Conservation (phyloP, 2,329 filamentous ascomycete genomes). For the Boeremia lycopersici region DNA sequence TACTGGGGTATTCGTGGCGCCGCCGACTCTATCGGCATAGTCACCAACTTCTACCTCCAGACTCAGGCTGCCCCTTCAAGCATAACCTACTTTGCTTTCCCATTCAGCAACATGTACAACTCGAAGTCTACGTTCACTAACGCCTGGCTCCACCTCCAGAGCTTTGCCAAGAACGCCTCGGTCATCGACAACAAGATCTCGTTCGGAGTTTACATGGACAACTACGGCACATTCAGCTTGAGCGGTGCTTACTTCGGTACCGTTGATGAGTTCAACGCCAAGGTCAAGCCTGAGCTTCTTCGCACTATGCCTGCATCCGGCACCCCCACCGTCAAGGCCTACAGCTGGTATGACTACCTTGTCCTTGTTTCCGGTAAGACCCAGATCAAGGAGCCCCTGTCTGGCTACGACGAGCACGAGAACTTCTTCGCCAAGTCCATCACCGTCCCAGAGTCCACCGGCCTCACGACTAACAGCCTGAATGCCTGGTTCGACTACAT, state of each 20-base stretch:
- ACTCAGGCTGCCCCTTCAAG: constrained; percentile 35
- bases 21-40: constrained; percentile 50
- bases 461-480: constrained; percentile 36
- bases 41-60: constrained; percentile 47
- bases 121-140: constrained; percentile 42
- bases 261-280: constrained; percentile 45
- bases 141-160: constrained; percentile 50
- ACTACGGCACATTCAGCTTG: constrained; percentile 40
- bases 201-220: constrained; percentile 51
- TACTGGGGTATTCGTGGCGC: constrained; percentile 52
- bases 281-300: constrained; percentile 48
- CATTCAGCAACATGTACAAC: constrained; percentile 32
- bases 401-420: constrained; percentile 47
- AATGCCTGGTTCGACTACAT: constrained; percentile 43
- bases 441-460: constrained; percentile 46
- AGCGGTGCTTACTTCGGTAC: constrained; percentile 51
- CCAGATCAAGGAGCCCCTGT: constrained; percentile 36
- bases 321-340: constrained; percentile 28
- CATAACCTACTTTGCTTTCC: constrained; percentile 39
- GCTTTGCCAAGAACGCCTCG: constrained; percentile 48
- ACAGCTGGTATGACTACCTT: constrained; percentile 50
- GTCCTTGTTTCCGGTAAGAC: constrained; percentile 48
- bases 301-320: constrained; percentile 41
- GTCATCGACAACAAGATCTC: constrained; percentile 51
- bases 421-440: constrained; percentile 51